A percentile compares a stretch with the other conserved stretches of the same genome.
Evolutionary conservation across 768 basidiomycete species (phyloP).

Genomic region (Amanita pallidorosea): DNA sequence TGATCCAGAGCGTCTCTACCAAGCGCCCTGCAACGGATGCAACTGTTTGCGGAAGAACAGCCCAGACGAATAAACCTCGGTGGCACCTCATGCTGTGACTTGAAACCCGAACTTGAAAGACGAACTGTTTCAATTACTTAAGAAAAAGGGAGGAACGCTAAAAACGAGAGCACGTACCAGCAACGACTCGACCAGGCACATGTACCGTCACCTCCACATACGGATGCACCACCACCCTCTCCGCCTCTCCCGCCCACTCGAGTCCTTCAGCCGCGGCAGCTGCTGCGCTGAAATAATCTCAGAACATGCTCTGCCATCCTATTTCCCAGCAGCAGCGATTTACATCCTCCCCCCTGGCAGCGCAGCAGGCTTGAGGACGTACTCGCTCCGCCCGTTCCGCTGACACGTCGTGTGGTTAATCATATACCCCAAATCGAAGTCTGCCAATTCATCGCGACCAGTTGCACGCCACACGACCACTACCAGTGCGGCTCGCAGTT

Average conservation of each 20-base stretch:
- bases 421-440: slow-evolving; percentile 86
- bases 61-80: slow-evolving; percentile 73
- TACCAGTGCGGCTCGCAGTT: slow-evolving; percentile 86
- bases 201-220: slow-evolving; percentile 62
- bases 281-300: slow-evolving; percentile 80
- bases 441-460: slow-evolving; percentile 97
- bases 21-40: slow-evolving; percentile 9
- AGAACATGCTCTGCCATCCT: slow-evolving; percentile 39
- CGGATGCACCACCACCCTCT: slow-evolving; percentile 47
- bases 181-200: too few relatives aligned
- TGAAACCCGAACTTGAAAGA: too few relatives aligned
- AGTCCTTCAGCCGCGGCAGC: slow-evolving; percentile 68
- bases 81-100: too few relatives aligned
- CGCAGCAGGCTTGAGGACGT: slow-evolving; percentile 79
- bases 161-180: too few relatives aligned
- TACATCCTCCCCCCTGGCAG: slow-evolving; percentile 23
- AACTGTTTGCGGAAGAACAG: slow-evolving; percentile 40
- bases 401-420: slow-evolving; percentile 97
- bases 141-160: too few relatives aligned
- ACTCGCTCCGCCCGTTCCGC: slow-evolving; percentile 79
- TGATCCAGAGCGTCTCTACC: background rate
- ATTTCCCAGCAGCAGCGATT: background rate
- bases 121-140: too few relatives aligned
- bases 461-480: slow-evolving; percentile 83
- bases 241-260: slow-evolving; percentile 50